A percentile compares a stretch with the other conserved stretches of the same genome.
Conservation (phyloP, 179 eudicot species). For the Silene vulgaris region DNA sequence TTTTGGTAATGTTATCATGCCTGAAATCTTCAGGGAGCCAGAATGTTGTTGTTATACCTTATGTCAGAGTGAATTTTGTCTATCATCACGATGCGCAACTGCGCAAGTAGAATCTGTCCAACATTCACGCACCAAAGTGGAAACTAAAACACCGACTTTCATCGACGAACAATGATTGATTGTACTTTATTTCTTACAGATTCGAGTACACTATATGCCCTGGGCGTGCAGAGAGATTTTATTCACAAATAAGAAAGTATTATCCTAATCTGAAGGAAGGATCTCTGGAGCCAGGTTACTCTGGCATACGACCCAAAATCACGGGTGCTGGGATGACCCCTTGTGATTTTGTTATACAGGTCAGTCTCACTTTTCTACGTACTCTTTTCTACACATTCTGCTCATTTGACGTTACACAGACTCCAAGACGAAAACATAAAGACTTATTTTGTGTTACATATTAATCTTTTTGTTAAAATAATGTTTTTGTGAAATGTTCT, state of each 20-base stretch:
- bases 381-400: too few relatives aligned
- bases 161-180: background rate
- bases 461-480: too few relatives aligned
- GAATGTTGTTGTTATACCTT: too few relatives aligned
- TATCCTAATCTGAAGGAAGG: constrained; percentile 69
- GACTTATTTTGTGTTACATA: too few relatives aligned
- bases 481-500: too few relatives aligned
- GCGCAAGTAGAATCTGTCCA: too few relatives aligned
- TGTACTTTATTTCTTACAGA: constrained; percentile 34
- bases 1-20: too few relatives aligned
- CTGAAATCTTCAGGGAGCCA: too few relatives aligned
- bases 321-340: constrained; percentile 60
- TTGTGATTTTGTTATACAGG: constrained; percentile 78
- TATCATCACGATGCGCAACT: too few relatives aligned
- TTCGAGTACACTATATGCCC: constrained; percentile 64
- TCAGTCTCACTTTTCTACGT: constrained; percentile 17
- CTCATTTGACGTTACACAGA: too few relatives aligned
- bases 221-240: constrained; percentile 50
- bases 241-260: constrained; percentile 74
- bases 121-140: background rate
- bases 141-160: background rate
- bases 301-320: constrained; percentile 81
- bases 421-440: too few relatives aligned
- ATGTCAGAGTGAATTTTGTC: too few relatives aligned
- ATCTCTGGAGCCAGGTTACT: constrained; percentile 71